Base-by-base conservation (phyloP, 1,284 basidiomycete species). In the Rhodotorula sp. region DNA sequence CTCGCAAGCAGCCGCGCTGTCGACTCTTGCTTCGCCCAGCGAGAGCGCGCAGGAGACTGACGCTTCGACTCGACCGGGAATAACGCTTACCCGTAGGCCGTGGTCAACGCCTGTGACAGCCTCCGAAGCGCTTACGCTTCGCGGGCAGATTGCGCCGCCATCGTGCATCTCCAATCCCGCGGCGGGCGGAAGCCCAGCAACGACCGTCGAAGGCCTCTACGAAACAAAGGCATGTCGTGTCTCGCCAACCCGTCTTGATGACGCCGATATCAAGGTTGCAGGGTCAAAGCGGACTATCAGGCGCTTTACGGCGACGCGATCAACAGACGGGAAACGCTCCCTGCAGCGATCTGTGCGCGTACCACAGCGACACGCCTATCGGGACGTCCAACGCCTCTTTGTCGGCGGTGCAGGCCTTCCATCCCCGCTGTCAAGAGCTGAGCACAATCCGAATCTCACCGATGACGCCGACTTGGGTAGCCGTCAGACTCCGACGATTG, bases 1-100 rank as follows among this genome's bases (percentile, higher is more conserved):
- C 83, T 90, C 7, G 84, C 92, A 21, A 67, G 74, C 21, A 71
- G 73, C 39, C 72, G 78, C 29, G 75, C 76, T 5, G 80, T 80
- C 5, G 39, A 43, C 39, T 43, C 39, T 43, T 43, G 39, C 74
- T 81, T 34, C 70, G 77, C 46, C 76, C 78, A 39, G 66, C 56
- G 23, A 48, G 46, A 20, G 31, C 26, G 29, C 29, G 7, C 51
- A 61, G 59, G 16, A n/a, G 48, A 3, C 6, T 58, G 16, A n/a
- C 16, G 10, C 20, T 10, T n/a, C 29, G 4, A 26, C 43, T 29
- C 26, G 5, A 12, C 16, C 5, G 3, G 20, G 10, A 5, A 8
- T 6, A 34, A 12, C 31, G 4, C 1, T 3, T 20, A 23, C 48
- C 20, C 16, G 39, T 18, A 12, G 29, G 52, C n/a, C 29, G 46